These are phyloP conservation scores for Saccharomyces cerevisiae DNA, from an alignment of 805 yeast genomes.

Conservation along the genomic window DNA sequence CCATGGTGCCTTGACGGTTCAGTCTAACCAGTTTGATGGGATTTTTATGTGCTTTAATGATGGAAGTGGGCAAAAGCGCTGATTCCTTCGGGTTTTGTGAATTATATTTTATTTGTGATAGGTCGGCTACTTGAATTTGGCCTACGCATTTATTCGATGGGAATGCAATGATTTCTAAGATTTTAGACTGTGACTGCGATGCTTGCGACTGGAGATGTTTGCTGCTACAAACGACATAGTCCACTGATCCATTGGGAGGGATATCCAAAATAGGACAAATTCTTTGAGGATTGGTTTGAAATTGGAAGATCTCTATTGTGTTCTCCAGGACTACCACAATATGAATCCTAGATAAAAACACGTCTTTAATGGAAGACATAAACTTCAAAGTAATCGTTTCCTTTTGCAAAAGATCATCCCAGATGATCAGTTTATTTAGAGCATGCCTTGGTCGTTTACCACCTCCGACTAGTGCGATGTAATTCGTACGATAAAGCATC, in stretches of 20 bases:
- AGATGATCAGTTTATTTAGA: conserved; percentile 68
- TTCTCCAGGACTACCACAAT: conserved; percentile 64
- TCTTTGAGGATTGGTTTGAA: conserved; percentile 68
- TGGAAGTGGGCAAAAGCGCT: conserved; percentile 27
- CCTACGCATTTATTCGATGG: conserved; percentile 22
- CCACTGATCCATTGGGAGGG: conserved; percentile 16
- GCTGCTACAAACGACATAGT: conserved; percentile 18
- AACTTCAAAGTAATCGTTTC: conserved; percentile 70
- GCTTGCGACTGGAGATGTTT: neutral
- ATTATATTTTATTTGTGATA: conserved; percentile 15
- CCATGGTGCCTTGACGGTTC: conserved; percentile 64
- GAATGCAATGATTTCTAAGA: conserved; percentile 19
- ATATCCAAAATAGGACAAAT: conserved; percentile 29
- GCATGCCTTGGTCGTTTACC: conserved; percentile 75
- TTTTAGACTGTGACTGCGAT: conserved; percentile 1
- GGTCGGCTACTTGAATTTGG: conserved; percentile 25
- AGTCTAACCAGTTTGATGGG: conserved; percentile 60
- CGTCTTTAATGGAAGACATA: conserved; percentile 64
- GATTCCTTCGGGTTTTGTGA: conserved; percentile 11
- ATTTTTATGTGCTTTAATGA: conserved; percentile 79
- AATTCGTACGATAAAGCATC: conserved; percentile 87
- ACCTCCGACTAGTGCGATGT: conserved; percentile 84
- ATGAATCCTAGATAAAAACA: conserved; percentile 63
- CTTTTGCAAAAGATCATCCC: conserved; percentile 84
- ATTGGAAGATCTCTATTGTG: conserved; percentile 67